Evolutionary conservation across 345 rosid species (phyloP).

Genomic region (Eucalyptus tenuipes): DNA sequence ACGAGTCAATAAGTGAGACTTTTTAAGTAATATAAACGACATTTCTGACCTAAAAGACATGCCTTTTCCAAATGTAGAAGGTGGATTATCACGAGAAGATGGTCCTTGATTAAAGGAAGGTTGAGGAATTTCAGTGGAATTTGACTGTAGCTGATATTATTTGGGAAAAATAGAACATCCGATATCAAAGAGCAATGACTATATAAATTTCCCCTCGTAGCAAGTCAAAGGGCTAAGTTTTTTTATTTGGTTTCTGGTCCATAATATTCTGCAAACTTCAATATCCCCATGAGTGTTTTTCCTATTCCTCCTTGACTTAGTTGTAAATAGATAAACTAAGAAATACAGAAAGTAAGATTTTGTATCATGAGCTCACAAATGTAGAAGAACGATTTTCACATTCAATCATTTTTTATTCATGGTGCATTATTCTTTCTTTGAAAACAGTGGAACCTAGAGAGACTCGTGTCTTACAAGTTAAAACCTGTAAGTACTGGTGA

Average conservation of each 20-base stretch:
- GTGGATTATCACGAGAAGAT: background rate
- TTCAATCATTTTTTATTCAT: background rate
- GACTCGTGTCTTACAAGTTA: background rate
- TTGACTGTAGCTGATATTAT: background rate
- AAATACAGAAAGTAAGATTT: background rate
- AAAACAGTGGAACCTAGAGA: background rate
- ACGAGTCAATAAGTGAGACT: background rate
- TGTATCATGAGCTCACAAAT: background rate
- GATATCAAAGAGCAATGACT: background rate
- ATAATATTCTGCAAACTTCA: background rate
- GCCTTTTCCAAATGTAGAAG: background rate
- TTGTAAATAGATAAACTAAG: background rate
- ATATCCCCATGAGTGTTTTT: background rate
- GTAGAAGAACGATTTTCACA: background rate
- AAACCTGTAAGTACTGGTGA: background rate
- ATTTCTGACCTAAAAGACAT: background rate
- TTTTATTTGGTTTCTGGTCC: background rate
- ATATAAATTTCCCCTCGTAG: background rate
- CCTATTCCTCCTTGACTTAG: background rate
- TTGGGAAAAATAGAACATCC: background rate
- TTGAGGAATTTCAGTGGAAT: background rate
- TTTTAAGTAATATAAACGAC: background rate
- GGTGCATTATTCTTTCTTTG: background rate
- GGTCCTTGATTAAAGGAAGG: background rate
- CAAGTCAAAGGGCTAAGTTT: background rate